Base-by-base conservation (phyloP, 169 alveolate genomes). In the Eimeria nieschulzi region DNA sequence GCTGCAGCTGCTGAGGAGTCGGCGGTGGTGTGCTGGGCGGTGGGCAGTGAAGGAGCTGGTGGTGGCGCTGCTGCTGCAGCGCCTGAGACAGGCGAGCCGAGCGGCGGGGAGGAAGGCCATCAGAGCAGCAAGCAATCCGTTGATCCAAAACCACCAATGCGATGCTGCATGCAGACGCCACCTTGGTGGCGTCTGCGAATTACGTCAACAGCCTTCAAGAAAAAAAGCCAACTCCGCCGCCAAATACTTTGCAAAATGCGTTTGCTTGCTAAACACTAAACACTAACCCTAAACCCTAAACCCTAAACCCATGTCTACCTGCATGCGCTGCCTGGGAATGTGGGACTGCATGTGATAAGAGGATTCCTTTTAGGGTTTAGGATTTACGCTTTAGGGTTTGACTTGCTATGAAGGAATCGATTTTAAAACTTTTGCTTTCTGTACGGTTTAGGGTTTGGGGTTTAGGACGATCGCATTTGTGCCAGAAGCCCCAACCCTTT, bases 61-160 rank as follows among this genome's bases (percentile, higher is more conserved):
- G 59, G 56, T 23, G 82, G 19, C 12, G 82, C 82, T 72, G 53
- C 82, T 23, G 56, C 82, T 72, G 82, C 82, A 0, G 59, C 82
- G 10, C 59, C 82, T 72, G 82, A n/a, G 21, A 15, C 26, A 19
- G 39, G 83, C 39, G 83, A 23, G 39, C n/a, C 21, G 79, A 54
- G 55, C 33, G 23, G 23, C 21, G 79, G 79, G 79, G 9, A 25
- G 23, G 33, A 54, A 54, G 79, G 23, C n/a, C 51, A 39, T 25
- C 19, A 64, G 23, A 19, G n/a, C 39, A 33, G 61, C 33, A 63
- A 39, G 39, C 19, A 46, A 39, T 26, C 13, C 51, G 23, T 46
- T 10, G 79, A 33, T 3, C 0, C 6, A 33, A 33, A 33, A 33
- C 46, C 46, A 33, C 0, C 46, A 33, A 33, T 33, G 46, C 0